These are phyloP conservation scores for Odontarrhena argentea DNA, from an alignment of 345 rosid genomes.

Conservation along the genomic window DNA sequence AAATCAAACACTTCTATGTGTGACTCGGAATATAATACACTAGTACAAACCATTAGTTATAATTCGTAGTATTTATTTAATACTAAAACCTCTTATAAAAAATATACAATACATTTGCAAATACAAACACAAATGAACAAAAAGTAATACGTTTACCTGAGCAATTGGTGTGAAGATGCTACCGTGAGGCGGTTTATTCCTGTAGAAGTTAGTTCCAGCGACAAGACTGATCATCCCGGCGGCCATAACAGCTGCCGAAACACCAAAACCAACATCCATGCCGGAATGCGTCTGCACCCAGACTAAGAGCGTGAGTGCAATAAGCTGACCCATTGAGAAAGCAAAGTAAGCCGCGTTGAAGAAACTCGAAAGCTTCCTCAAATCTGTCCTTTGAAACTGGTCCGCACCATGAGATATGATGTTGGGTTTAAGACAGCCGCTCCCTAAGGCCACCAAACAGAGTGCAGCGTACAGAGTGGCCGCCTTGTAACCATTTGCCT, in stretches of 20 bases:
- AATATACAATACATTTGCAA: neutral
- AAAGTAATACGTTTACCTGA: constrained; percentile 50
- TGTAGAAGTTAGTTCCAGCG: constrained; percentile 61
- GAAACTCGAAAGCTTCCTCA: constrained; percentile 76
- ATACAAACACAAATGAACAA: neutral
- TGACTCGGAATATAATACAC: no score
- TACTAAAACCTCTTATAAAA: no score
- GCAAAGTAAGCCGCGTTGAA: constrained; percentile 92
- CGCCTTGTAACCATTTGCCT: constrained; percentile 72
- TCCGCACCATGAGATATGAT: constrained; percentile 93
- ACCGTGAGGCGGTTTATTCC: constrained; percentile 74
- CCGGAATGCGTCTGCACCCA: constrained; percentile 97
- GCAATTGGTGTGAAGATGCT: constrained; percentile 84
- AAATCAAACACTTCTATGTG: no score
- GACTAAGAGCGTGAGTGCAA: constrained; percentile 80
- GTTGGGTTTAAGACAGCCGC: constrained; percentile 96
- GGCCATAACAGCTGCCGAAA: constrained; percentile 90
- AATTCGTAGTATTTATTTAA: no score
- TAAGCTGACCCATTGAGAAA: constrained; percentile 78
- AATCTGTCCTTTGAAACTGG: constrained; percentile 60
- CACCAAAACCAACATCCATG: constrained; percentile 91
- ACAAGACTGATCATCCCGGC: constrained; percentile 63
- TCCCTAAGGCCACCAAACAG: constrained; percentile 88
- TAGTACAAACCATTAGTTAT: no score
- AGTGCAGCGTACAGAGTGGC: constrained; percentile 70